Evolutionary conservation across 306 rosid genomes (phyloP).

Genomic region (Sicyos baderoa): DNA sequence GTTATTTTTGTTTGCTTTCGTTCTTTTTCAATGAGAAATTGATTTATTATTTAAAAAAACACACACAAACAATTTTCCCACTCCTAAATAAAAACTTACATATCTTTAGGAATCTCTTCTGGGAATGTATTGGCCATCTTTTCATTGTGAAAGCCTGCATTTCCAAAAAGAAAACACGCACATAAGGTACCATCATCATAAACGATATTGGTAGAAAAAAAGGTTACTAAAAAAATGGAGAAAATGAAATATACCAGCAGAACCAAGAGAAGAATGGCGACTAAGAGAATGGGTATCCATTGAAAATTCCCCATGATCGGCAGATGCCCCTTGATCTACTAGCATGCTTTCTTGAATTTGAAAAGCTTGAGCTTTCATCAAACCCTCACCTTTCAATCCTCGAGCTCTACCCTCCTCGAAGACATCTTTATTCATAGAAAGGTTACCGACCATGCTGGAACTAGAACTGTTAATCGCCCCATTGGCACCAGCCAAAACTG

Average conservation of each 20-base stretch:
- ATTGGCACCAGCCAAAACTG: constrained; percentile 25
- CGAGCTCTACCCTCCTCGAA: constrained; percentile 28
- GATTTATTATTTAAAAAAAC: neutral
- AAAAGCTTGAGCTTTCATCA: constrained; percentile 26
- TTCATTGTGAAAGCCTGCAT: constrained; percentile 28
- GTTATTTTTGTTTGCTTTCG: too few species aligned
- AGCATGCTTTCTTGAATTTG: constrained; percentile 35
- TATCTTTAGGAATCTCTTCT: constrained; percentile 37
- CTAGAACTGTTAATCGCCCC: constrained; percentile 24
- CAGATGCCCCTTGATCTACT: constrained; percentile 32
- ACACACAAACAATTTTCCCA: neutral
- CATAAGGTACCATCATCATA: neutral
- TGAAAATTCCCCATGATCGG: constrained; percentile 31
- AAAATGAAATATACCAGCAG: constrained; percentile 25
- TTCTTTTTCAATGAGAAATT: neutral
- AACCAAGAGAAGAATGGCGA: constrained; percentile 34
- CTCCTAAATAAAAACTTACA: constrained; percentile 26
- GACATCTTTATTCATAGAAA: constrained; percentile 29
- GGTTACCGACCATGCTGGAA: constrained; percentile 24
- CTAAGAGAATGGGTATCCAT: constrained; percentile 25
- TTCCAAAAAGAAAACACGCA: constrained; percentile 22
- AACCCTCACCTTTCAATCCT: constrained; percentile 29
- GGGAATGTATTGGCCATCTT: constrained; percentile 29
- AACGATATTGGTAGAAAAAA: neutral
- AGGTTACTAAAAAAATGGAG: neutral